Conservation (phyloP, 2,329 filamentous ascomycete genomes). For the Cladosporium sp. region DNA sequence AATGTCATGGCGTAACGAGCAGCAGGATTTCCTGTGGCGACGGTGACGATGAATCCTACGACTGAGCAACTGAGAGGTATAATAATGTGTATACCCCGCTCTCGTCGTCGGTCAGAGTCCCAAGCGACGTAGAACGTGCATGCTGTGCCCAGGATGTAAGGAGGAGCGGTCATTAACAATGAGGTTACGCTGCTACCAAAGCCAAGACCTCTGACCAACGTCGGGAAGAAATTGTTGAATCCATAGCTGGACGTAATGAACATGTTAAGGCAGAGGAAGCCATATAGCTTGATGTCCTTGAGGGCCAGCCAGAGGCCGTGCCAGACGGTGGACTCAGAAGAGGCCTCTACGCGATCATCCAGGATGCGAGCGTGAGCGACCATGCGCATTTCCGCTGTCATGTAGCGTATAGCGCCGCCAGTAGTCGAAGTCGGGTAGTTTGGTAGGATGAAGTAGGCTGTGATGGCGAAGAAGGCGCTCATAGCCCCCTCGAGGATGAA, state of each 20-base stretch:
- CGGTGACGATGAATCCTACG: constrained; percentile 13
- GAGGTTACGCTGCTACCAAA: constrained; percentile 36
- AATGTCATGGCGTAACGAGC: constrained; percentile 35
- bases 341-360: constrained; percentile 50
- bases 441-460: constrained; percentile 61
- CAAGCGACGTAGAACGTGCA: constrained; percentile 35
- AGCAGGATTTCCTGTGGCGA: constrained; percentile 7
- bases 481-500: constrained; percentile 16
- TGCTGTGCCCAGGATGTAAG: constrained; percentile 20
- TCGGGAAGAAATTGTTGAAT: constrained; percentile 18
- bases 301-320: constrained; percentile 16
- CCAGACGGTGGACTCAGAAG: constrained; percentile 42
- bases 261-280: constrained; percentile 5
- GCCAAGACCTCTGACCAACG: constrained; percentile 32
- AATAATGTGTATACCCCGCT: constrained; percentile 39
- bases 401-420: constrained; percentile 53
- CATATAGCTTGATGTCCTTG: constrained; percentile 14
- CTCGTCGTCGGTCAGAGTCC: constrained; percentile 41
- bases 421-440: constrained; percentile 57
- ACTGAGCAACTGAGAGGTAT: constrained; percentile 4
- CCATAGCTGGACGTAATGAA: constrained; percentile 3
- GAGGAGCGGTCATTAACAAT: constrained; percentile 40
- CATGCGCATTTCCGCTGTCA: constrained; percentile 45
- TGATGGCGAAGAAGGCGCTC: constrained; percentile 61
- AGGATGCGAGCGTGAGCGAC: constrained; percentile 25